phyloP scores from a whole-genome alignment of 306 rosid genomes.

The Corylus avellana region DNA sequence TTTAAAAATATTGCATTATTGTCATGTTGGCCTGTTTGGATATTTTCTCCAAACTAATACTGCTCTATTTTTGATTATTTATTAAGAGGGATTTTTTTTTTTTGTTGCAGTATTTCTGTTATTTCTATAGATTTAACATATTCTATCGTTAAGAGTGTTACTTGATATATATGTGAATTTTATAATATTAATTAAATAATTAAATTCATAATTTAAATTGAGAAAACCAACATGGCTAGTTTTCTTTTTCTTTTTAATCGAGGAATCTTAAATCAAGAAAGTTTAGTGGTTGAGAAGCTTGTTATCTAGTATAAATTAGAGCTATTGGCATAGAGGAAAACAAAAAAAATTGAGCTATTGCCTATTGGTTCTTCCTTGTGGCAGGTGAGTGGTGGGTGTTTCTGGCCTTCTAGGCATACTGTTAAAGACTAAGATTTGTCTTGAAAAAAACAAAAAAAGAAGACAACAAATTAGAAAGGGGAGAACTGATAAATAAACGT shows the following conservation, averaged over 20 bases:
- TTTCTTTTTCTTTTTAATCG: too few relatives aligned
- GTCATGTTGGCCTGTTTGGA: background rate
- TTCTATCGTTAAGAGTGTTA: too few relatives aligned
- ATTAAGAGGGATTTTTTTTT: too few relatives aligned
- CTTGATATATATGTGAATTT: too few relatives aligned
- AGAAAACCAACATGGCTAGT: too few relatives aligned
- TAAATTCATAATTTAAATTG: too few relatives aligned
- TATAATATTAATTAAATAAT: too few relatives aligned
- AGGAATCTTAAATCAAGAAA: background rate
- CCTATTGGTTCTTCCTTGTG: background rate
- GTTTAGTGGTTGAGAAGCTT: background rate
- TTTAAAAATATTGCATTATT: conserved; percentile 1
- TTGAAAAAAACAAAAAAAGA: background rate
- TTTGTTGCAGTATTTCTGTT: too few relatives aligned
- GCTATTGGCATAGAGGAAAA: background rate
- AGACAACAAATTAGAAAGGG: background rate
- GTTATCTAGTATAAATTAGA: background rate
- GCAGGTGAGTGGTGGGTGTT: background rate
- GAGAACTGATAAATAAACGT: background rate
- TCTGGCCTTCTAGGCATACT: background rate
- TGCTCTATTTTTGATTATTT: too few relatives aligned
- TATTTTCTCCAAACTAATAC: too few relatives aligned
- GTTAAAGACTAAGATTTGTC: background rate
- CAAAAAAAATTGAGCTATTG: too few relatives aligned
- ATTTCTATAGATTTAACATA: too few relatives aligned